Conservation (phyloP, 2,329 filamentous ascomycete genomes). For the Dactylonectria macrodidyma region DNA sequence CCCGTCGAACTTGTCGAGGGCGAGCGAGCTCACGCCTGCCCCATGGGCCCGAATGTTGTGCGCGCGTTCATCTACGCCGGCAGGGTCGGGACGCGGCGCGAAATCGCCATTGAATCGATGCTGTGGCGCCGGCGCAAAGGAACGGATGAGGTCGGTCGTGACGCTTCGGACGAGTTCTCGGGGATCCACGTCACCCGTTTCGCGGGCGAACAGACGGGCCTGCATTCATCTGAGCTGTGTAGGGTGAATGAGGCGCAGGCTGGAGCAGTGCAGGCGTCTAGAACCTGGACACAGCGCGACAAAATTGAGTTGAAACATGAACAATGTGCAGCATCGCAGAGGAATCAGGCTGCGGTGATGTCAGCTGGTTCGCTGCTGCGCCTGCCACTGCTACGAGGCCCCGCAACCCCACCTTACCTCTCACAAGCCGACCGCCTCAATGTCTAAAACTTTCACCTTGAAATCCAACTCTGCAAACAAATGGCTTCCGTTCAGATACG, state of each 20-base stretch:
- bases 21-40: slow-evolving; percentile 83
- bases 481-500: background rate
- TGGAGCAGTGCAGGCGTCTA: background rate
- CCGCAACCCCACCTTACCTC: slow-evolving; percentile 39
- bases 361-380: slow-evolving; percentile 30
- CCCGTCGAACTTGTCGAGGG: slow-evolving; percentile 87
- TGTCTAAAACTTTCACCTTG: slow-evolving; percentile 32
- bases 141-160: slow-evolving; percentile 75
- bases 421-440: slow-evolving; percentile 17
- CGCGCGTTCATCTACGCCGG: slow-evolving; percentile 47
- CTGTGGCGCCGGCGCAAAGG: slow-evolving; percentile 77
- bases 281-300: background rate
- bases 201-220: slow-evolving; percentile 84
- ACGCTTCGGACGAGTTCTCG: slow-evolving; percentile 76
- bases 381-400: slow-evolving; percentile 22
- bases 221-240: slow-evolving; percentile 67
- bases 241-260: background rate
- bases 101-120: slow-evolving; percentile 77
- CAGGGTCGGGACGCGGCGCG: slow-evolving; percentile 29
- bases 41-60: slow-evolving; percentile 76
- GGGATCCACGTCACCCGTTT: slow-evolving; percentile 76
- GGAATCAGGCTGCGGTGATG: slow-evolving; percentile 37
- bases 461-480: slow-evolving; percentile 13
- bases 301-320: background rate
- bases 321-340: slow-evolving; percentile 6